Conservation (phyloP, 1,284 basidiomycete genomes). For the Trichosporon ovoides region DNA sequence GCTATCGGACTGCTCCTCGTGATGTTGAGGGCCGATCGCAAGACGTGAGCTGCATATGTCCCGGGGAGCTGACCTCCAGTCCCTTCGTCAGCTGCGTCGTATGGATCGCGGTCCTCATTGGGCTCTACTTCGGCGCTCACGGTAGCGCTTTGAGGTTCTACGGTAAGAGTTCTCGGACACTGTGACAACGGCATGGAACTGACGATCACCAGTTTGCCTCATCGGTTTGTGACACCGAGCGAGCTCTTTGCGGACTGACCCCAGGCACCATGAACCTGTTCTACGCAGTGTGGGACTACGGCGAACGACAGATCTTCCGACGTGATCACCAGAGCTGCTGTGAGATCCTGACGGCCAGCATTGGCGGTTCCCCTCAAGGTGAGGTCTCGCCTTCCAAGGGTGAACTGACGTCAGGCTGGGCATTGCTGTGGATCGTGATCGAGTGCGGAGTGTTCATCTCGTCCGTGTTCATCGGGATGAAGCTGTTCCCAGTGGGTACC, state of each 20-base stretch:
- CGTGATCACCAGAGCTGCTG: not conserved
- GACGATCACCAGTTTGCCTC: constrained; percentile 17
- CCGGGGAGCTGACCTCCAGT: constrained; percentile 19
- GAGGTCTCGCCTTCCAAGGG: not conserved
- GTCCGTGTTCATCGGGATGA: constrained; percentile 46
- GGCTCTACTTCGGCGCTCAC: constrained; percentile 48
- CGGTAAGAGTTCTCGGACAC: constrained; percentile 20
- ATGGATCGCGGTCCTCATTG: constrained; percentile 45
- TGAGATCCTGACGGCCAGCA: constrained; percentile 13
- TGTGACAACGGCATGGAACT: not conserved
- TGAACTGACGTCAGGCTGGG: constrained; percentile 32
- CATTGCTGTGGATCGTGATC: constrained; percentile 39
- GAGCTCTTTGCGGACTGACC: not conserved
- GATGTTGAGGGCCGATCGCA: constrained; percentile 40
- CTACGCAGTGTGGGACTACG: constrained; percentile 49
- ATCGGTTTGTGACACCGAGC: constrained; percentile 1
- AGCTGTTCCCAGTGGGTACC: constrained; percentile 39
- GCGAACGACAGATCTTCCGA: constrained; percentile 46
- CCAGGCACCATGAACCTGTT: constrained; percentile 46
- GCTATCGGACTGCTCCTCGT: constrained; percentile 44
- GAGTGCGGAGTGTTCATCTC: constrained; percentile 39
- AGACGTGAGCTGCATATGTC: constrained; percentile 32
- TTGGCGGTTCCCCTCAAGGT: constrained; percentile 43
- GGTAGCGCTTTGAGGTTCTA: constrained; percentile 47
- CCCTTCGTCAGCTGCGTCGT: constrained; percentile 43